Conservation (phyloP, 805 yeast genomes). For the Hanseniaspora nectarophila region DNA sequence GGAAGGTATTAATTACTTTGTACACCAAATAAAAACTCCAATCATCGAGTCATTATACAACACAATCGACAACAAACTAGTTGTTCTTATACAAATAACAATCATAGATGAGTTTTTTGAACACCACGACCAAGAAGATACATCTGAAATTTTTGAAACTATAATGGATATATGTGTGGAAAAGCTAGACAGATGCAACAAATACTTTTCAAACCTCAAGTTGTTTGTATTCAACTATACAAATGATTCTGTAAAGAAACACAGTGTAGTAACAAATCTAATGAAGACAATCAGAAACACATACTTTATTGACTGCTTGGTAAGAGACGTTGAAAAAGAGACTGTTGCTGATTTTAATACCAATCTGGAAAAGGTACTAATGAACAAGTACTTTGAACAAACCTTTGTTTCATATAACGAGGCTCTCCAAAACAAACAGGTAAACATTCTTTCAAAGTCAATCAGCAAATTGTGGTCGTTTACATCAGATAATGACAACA, state of each 20-base stretch:
- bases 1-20: conserved; percentile 3
- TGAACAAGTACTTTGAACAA: background rate
- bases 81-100: background rate
- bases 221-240: conserved; percentile 9
- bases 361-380: background rate
- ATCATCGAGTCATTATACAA: conserved; percentile 1
- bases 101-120: conserved; percentile 1
- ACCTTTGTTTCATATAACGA: background rate
- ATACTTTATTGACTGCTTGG: conserved; percentile 5
- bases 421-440: conserved; percentile 5
- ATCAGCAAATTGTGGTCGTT: conserved; percentile 2
- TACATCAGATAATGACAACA: background rate
- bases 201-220: background rate
- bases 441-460: background rate
- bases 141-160: background rate
- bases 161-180: conserved; percentile 1
- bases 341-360: background rate
- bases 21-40: conserved; percentile 1
- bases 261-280: background rate
- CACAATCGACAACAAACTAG: conserved; percentile 2
- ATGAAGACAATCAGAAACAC: conserved; percentile 10
- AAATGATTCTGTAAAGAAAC: conserved; percentile 12
- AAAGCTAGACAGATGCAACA: background rate
- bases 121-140: background rate
- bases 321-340: background rate